Base-by-base conservation (phyloP, 805 yeast genomes). In the Lipomyces mesembrius region DNA sequence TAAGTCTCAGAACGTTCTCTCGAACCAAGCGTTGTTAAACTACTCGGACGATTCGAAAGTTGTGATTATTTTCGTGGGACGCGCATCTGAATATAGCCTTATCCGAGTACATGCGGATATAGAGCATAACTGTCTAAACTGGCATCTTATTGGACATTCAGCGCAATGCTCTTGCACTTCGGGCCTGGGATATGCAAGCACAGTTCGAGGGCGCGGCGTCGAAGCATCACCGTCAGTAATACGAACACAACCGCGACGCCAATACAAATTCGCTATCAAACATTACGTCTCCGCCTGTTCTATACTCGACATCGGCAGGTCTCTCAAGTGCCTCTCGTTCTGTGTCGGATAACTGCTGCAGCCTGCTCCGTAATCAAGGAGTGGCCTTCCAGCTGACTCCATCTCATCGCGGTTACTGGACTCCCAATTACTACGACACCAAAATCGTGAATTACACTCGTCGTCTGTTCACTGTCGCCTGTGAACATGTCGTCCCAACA, bases 401-500 rank as follows among this genome's bases (percentile, higher is more conserved):
- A 17, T 43, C 22, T 17, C 20, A n/a, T n/a, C 43, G 43, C 43
- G 17, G 27, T 0, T 2, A 12, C 39, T 37, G 43, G 17, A 12
- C 17, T 37, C 5, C 43, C 17, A 12, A 37, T 3, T 12, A 12
- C 6, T 17, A 17, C 20, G 49, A 43, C n/a, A 43, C 9, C 49
- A n/a, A n/a, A n/a, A 22, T 17, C 22, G 20, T 43, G 49, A 5
- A 8, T 12, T 8, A 43, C 20, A 17, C 11, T 43, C 49, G 20
- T 43, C 22, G 1, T 11, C 22, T 4, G 11, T 17, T 43, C 11
- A n/a, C n/a, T 17, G 1, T 1, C 49, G 49, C 49, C 22, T 43
- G 49, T n/a, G 49, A 43, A 1, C 49, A 43, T 43, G 49, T 43
- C 49, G 60, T 37, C 63, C 25, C 59, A 60, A 54, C 61, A 37